Percentiles rank a stretch among this genome's conserved stretches.
Evolutionary conservation across 257 asterid genomes (phyloP).

Genomic region (Oldenlandia corymbosa): DNA sequence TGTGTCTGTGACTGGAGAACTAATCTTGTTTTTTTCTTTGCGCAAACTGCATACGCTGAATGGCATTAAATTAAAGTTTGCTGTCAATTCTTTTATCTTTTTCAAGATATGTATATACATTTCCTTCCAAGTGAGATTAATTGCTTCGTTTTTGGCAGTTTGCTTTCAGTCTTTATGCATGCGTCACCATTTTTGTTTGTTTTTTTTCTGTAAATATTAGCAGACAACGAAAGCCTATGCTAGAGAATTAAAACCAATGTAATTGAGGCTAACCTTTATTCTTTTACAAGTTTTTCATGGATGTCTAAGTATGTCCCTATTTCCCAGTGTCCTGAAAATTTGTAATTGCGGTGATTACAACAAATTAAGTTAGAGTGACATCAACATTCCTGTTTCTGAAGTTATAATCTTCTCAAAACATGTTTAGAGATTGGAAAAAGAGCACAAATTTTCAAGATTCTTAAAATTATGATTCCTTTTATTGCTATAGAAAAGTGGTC

Average conservation of each 20-base stretch:
- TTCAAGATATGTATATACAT: too few relatives aligned
- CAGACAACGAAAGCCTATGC: background rate
- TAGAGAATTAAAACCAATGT: background rate
- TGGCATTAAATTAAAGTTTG: background rate
- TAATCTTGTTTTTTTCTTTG: background rate
- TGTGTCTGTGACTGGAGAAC: background rate
- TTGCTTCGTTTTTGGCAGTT: background rate
- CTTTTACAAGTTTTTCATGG: background rate
- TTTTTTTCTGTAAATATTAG: background rate
- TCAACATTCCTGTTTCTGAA: background rate
- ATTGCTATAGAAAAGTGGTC: background rate
- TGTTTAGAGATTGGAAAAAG: background rate
- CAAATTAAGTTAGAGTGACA: background rate
- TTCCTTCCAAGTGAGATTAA: background rate
- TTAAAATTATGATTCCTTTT: background rate
- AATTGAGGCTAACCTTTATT: background rate
- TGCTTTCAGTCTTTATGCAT: background rate
- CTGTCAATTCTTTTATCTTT: too few relatives aligned
- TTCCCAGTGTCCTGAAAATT: background rate
- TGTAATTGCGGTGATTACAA: background rate
- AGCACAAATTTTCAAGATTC: background rate
- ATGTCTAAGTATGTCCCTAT: background rate
- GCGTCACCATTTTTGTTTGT: background rate
- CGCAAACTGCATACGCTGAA: background rate
- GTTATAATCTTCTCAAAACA: background rate